Conservation (phyloP, 2,329 filamentous ascomycete species). For the Apiospora sp. region DNA sequence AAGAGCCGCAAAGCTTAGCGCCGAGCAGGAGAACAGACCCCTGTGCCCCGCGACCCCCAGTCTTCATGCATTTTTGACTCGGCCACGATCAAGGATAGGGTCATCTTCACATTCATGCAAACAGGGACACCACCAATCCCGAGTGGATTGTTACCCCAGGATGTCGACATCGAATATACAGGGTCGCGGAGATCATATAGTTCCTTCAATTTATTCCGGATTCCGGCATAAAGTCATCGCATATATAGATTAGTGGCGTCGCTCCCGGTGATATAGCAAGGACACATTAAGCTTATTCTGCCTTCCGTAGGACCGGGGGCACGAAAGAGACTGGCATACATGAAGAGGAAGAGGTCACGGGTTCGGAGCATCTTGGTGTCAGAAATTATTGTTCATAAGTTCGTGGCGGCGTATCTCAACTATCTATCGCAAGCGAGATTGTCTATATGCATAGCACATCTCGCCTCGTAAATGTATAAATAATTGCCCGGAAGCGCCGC, state of each 20-base stretch:
- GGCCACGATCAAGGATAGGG: not conserved
- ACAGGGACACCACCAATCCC: not conserved
- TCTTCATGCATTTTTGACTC: not conserved
- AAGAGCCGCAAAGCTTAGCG: not conserved
- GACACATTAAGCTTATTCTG: not conserved
- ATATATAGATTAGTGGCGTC: constrained; percentile 8
- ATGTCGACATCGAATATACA: not conserved
- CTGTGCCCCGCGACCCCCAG: not conserved
- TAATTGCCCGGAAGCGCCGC: constrained; percentile 1
- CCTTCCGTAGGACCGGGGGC: not conserved
- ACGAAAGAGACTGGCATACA: not conserved
- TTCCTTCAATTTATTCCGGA: not conserved
- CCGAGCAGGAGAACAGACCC: not conserved
- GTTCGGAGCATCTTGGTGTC: not conserved
- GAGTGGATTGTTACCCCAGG: not conserved
- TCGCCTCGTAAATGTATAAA: not conserved
- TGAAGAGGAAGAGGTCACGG: not conserved
- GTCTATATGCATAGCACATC: not conserved
- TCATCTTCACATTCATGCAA: not conserved
- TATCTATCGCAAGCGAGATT: constrained; percentile 4
- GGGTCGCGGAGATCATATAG: constrained; percentile 3
- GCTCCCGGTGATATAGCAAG: not conserved
- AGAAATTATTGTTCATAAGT: constrained; percentile 8
- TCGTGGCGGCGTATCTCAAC: constrained; percentile 18
- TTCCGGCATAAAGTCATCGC: not conserved